phyloP scores from a whole-genome alignment of 768 basidiomycete species.

The Exidia glandulosa region DNA sequence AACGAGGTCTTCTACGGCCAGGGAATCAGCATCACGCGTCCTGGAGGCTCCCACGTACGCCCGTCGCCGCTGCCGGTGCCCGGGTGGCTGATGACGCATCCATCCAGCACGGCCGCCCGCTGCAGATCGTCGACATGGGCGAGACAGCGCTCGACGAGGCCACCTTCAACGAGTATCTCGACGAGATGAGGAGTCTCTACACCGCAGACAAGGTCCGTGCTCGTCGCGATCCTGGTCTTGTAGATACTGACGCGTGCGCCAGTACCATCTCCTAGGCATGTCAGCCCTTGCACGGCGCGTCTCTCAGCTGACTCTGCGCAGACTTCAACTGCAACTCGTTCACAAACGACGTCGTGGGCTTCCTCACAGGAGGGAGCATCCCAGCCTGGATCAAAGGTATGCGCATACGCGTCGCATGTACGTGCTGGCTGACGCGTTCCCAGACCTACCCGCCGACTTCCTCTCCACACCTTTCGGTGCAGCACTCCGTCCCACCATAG shows the following conservation, averaged over 20 bases:
- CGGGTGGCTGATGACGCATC: not conserved
- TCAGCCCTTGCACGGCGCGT: not conserved
- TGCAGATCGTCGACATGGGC: constrained; percentile 64
- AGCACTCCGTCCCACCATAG: constrained; percentile 80
- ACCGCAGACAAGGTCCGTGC: constrained; percentile 73
- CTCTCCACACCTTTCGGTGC: constrained; percentile 83
- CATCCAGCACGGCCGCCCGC: constrained; percentile 59
- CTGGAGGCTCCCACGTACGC: constrained; percentile 77
- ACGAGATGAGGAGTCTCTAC: constrained; percentile 65
- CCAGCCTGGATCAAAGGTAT: constrained; percentile 73
- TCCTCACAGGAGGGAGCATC: constrained; percentile 74
- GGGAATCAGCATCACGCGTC: constrained; percentile 60
- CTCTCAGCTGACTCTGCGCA: constrained; percentile 23
- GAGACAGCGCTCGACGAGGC: constrained; percentile 71
- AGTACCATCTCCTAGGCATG: constrained; percentile 82
- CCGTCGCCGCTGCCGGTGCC: not conserved
- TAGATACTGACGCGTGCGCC: not conserved
- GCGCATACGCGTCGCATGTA: constrained; percentile 6
- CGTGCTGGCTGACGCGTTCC: not conserved
- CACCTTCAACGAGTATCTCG: constrained; percentile 77
- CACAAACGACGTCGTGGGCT: constrained; percentile 78
- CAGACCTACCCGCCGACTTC: constrained; percentile 74
- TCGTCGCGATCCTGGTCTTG: not conserved
- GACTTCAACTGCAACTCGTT: constrained; percentile 97
- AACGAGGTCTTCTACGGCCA: constrained; percentile 87